Evolutionary conservation across 1,284 basidiomycete species (phyloP), one percentile per base, ranked within the genome.

Genomic region (Golubevia sp.): DNA sequence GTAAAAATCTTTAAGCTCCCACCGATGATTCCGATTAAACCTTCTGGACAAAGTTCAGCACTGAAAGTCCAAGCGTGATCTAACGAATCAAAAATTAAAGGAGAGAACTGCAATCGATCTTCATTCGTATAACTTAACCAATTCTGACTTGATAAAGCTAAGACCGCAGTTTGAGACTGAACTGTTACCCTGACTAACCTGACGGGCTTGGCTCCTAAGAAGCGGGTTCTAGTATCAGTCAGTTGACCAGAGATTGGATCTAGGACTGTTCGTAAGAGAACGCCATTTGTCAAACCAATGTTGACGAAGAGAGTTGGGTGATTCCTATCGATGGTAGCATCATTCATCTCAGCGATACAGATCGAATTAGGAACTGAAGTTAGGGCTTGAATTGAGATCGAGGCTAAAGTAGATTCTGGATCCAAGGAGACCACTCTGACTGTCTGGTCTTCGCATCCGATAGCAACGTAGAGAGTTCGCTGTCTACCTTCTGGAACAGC

Each of bases 401-500:
- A 53, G 13, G 24, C 51, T 25, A 53, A n/a, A 11, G 51, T 53
- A 15, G 51, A 53, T 53, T 53, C 51, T 53, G 51, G 51, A 30
- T 53, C 51, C 18, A 53, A 30, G n/a, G 51, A 53, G 20, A 53
- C 20, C 13, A 53, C 51, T 53, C 51, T 25, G 27, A 53, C 51
- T 53, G 51, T 53, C 20, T 53, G 51, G 51, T 53, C 51, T 44
- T 53, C 51, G 27, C 27, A 53, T 25, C 24, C 24, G 51, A 25
- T 53, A 15, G 27, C 93, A 79, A 99, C 85, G 64, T 82, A 83
- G 1, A 77, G 77, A 15, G 79, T 83, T 21, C 80, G 68, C 64
- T 82, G 79, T 18, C 79, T 73, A 5, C 80, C 80, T 30, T 72
- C 67, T 6, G 80, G 80, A 34, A 73, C 72, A 18, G 70, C 68